Conservation (phyloP, 441 rosid species). For the Manihot esculenta region DNA sequence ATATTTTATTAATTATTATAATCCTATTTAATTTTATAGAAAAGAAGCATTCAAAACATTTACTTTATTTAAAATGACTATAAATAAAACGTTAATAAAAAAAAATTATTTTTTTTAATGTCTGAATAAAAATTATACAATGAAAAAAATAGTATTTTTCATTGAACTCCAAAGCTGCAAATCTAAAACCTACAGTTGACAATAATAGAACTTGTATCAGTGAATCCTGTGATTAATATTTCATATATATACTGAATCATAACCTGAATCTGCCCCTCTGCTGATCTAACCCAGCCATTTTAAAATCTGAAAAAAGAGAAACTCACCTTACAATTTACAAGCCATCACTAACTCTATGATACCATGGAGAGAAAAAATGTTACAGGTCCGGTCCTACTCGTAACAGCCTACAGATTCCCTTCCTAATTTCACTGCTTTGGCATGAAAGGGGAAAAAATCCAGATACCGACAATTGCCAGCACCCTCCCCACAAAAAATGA, state of each 20-base stretch:
- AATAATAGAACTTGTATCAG: not conserved
- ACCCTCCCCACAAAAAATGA: conserved; percentile 29
- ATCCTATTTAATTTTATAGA: no score
- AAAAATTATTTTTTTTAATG: no score
- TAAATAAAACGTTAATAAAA: no score
- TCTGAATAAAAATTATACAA: no score
- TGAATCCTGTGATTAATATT: not conserved
- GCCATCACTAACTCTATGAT: conserved; percentile 34
- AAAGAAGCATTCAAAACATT: no score
- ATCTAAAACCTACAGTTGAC: not conserved
- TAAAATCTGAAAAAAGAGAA: not conserved
- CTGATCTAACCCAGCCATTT: not conserved
- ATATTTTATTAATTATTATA: no score
- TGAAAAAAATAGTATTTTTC: no score
- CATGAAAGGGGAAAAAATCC: not conserved
- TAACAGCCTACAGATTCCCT: conserved; percentile 21
- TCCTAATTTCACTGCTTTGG: conserved; percentile 20
- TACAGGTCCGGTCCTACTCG: conserved; percentile 14
- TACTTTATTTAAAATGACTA: no score
- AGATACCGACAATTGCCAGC: conserved; percentile 14
- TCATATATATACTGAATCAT: not conserved
- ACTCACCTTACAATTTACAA: conserved; percentile 33
- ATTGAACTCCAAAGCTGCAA: no score
- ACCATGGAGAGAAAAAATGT: conserved; percentile 23
- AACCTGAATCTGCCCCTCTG: not conserved